These are phyloP conservation scores for Obba rivulosa DNA, from an alignment of 768 basidiomycete species.

Conservation along the genomic window DNA sequence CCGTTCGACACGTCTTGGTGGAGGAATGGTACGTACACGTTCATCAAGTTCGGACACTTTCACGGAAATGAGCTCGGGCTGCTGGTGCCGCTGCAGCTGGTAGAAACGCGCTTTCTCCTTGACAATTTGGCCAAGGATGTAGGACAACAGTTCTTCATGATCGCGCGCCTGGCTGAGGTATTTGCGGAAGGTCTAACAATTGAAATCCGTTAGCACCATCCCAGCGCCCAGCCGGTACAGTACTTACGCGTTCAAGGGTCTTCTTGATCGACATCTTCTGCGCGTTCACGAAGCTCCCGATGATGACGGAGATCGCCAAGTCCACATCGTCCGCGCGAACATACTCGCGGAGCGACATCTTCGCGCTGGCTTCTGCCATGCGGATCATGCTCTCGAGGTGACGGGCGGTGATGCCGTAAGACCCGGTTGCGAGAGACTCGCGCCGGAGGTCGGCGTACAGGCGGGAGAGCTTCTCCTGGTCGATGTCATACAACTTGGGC, in stretches of 20 bases:
- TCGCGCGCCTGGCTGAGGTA: slow-evolving; percentile 95
- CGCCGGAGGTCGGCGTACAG: slow-evolving; percentile 93
- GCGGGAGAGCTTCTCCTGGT: slow-evolving; percentile 91
- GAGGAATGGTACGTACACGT: slow-evolving; percentile 47
- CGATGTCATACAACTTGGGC: slow-evolving; percentile 92
- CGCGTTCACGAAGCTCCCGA: slow-evolving; percentile 91
- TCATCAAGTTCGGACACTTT: slow-evolving; percentile 82
- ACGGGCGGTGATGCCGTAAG: slow-evolving; percentile 96
- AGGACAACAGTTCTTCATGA: slow-evolving; percentile 91
- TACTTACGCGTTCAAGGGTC: slow-evolving; percentile 84
- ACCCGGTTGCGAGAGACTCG: slow-evolving; percentile 96
- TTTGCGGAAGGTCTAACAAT: slow-evolving; percentile 83
- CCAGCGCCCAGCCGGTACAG: background rate
- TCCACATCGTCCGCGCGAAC: slow-evolving; percentile 96
- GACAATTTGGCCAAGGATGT: slow-evolving; percentile 88
- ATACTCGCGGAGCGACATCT: slow-evolving; percentile 96
- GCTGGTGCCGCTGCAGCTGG: slow-evolving; percentile 69
- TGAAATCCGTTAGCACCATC: background rate
- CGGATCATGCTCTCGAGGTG: slow-evolving; percentile 99
- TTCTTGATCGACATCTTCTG: slow-evolving; percentile 99
- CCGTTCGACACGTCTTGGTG: background rate
- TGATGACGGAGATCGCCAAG: slow-evolving; percentile 91
- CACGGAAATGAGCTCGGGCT: slow-evolving; percentile 73
- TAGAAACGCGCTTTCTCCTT: slow-evolving; percentile 89
- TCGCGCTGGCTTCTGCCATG: slow-evolving; percentile 97